Evolutionary conservation across 805 yeast species (phyloP).

Genomic region (Nakazawaea populi): DNA sequence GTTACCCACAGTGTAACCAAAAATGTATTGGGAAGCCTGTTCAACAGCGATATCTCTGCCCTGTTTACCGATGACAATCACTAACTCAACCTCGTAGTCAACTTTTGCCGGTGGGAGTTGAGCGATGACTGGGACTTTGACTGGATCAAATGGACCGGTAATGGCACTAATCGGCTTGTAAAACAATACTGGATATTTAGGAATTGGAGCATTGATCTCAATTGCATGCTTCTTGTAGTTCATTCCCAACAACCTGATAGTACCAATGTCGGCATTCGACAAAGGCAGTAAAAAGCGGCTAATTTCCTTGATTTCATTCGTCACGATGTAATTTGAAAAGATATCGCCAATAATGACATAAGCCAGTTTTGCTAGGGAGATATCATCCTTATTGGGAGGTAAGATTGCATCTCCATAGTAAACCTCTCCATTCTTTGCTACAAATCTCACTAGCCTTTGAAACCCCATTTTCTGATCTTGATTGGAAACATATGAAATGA

Average conservation of each 20-base stretch:
- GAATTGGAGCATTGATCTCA: slow-evolving; percentile 35
- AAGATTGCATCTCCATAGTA: slow-evolving; percentile 46
- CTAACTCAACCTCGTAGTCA: slow-evolving; percentile 53
- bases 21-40: slow-evolving; percentile 39
- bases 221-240: slow-evolving; percentile 39
- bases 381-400: slow-evolving; percentile 26
- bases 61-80: slow-evolving; percentile 45
- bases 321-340: slow-evolving; percentile 30
- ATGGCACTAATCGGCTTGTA: slow-evolving; percentile 44
- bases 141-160: slow-evolving; percentile 34
- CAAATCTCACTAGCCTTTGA: slow-evolving; percentile 35
- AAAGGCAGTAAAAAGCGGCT: slow-evolving; percentile 35
- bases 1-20: slow-evolving; percentile 50
- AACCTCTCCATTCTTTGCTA: slow-evolving; percentile 34
- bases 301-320: slow-evolving; percentile 29
- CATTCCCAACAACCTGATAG: slow-evolving; percentile 44
- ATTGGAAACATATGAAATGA: too few species aligned
- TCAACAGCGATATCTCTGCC: slow-evolving; percentile 35
- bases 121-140: slow-evolving; percentile 35
- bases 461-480: slow-evolving; percentile 1
- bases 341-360: slow-evolving; percentile 41
- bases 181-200: slow-evolving; percentile 44
- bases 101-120: slow-evolving; percentile 28
- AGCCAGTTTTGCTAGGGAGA: slow-evolving; percentile 34
- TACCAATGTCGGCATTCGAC: slow-evolving; percentile 26